Conservation (phyloP, 2,329 filamentous ascomycete species). For the Cytospora paraplurivora region DNA sequence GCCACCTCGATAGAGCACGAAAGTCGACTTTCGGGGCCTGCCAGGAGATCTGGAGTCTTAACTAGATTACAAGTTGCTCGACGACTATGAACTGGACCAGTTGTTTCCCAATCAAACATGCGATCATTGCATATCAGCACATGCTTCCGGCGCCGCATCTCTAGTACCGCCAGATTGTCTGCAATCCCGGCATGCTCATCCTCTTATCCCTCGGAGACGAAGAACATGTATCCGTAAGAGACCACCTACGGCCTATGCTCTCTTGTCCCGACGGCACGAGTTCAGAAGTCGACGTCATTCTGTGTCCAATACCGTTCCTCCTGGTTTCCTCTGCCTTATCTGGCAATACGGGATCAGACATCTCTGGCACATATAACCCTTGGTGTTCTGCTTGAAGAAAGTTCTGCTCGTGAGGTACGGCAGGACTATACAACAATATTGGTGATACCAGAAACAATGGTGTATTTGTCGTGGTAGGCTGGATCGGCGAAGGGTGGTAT, state of each 20-base stretch:
- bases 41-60: neutral
- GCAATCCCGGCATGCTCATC: slow-evolving; percentile 39
- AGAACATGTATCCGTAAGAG: slow-evolving; percentile 24
- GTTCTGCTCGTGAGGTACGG: neutral
- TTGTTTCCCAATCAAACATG: neutral
- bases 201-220: slow-evolving; percentile 32
- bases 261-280: slow-evolving; percentile 13
- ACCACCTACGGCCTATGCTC: slow-evolving; percentile 21
- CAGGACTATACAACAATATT: neutral
- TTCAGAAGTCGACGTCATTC: neutral
- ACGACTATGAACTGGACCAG: slow-evolving; percentile 1
- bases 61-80: neutral
- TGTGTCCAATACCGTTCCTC: slow-evolving; percentile 4
- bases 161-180: slow-evolving; percentile 34
- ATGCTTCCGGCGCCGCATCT: slow-evolving; percentile 17
- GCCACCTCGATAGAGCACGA: slow-evolving; percentile 12
- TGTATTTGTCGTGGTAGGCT: slow-evolving; percentile 13
- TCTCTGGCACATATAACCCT: slow-evolving; percentile 4
- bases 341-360: neutral
- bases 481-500: slow-evolving; percentile 16
- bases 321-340: neutral
- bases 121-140: slow-evolving; percentile 8
- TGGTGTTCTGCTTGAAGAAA: slow-evolving; percentile 5
- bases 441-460: slow-evolving; percentile 17
- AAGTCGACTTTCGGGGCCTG: neutral